A percentile compares a stretch with the other conserved stretches of the same genome.
These are phyloP conservation scores for Acanthamoeba triangularis DNA, from an alignment of 208 protist genomes.

Conservation along the genomic window DNA sequence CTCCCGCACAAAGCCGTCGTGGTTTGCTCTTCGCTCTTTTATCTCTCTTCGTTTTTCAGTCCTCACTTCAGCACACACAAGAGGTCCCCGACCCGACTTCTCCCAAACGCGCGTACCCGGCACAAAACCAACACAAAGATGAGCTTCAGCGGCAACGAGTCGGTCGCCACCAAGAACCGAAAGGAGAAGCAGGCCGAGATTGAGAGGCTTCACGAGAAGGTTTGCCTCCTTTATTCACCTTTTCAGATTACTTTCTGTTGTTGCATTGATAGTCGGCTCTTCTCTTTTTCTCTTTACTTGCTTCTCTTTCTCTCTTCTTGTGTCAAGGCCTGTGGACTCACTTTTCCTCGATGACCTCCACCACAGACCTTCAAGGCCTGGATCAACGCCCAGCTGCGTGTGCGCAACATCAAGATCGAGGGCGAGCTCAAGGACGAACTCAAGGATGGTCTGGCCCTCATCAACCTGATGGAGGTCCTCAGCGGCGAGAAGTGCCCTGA, in stretches of 20 bases:
- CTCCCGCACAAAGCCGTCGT: constrained; percentile 7
- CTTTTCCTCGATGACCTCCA: neutral
- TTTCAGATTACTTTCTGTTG: too few relatives aligned
- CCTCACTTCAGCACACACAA: neutral
- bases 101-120: neutral
- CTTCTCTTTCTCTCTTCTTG: neutral
- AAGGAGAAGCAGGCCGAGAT: constrained; percentile 70
- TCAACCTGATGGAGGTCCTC: constrained; percentile 73
- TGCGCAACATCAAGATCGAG: constrained; percentile 77
- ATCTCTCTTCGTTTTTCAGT: neutral
- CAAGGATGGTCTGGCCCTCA: constrained; percentile 84
- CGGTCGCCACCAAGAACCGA: constrained; percentile 54
- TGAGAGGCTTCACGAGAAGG: constrained; percentile 67
- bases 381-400: constrained; percentile 86
- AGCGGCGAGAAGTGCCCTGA: constrained; percentile 59
- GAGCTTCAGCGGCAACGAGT: constrained; percentile 68
- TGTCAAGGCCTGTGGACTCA: neutral
- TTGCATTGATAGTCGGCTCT: neutral
- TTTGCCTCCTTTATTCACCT: neutral
- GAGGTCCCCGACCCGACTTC: neutral
- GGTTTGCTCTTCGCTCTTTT: neutral
- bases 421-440: constrained; percentile 78
- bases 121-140: neutral
- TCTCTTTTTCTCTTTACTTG: neutral
- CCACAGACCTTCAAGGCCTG: constrained; percentile 84